phyloP scores from a whole-genome alignment of 169 alveolate genomes.

The Plasmodium yoelii region DNA sequence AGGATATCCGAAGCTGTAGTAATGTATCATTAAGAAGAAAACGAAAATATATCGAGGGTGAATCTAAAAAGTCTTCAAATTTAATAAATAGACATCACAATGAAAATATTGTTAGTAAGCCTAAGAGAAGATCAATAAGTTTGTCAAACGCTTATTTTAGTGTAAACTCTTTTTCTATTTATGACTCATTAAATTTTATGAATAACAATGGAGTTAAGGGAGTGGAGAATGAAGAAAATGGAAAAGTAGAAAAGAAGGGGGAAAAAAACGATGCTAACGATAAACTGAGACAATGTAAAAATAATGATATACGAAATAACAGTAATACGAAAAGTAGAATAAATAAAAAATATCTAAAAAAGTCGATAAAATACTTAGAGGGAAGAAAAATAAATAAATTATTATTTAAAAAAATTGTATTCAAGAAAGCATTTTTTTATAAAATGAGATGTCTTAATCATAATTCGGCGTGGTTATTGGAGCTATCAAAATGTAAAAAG shows the following conservation, averaged over 20 bases:
- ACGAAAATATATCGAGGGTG: constrained; percentile 23
- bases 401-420: constrained; percentile 11
- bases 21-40: constrained; percentile 29
- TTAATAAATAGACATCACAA: not conserved
- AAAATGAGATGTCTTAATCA: constrained; percentile 51
- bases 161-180: constrained; percentile 18
- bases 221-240: not conserved
- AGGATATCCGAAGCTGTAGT: constrained; percentile 44
- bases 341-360: not conserved
- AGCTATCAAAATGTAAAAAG: constrained; percentile 33
- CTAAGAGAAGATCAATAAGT: constrained; percentile 41
- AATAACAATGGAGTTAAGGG: not conserved
- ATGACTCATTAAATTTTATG: constrained; percentile 9
- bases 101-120: constrained; percentile 2
- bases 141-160: constrained; percentile 35
- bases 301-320: not conserved
- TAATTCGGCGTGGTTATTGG: constrained; percentile 49
- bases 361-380: not conserved
- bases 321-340: not conserved
- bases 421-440: constrained; percentile 26
- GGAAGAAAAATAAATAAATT: not conserved
- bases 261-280: not conserved
- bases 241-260: not conserved
- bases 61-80: not conserved
- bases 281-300: no score